Percentiles rank a stretch among this genome's conserved stretches.
phyloP scores from a whole-genome alignment of 768 basidiomycete species.

The Leucocoprinus birnbaumii region DNA sequence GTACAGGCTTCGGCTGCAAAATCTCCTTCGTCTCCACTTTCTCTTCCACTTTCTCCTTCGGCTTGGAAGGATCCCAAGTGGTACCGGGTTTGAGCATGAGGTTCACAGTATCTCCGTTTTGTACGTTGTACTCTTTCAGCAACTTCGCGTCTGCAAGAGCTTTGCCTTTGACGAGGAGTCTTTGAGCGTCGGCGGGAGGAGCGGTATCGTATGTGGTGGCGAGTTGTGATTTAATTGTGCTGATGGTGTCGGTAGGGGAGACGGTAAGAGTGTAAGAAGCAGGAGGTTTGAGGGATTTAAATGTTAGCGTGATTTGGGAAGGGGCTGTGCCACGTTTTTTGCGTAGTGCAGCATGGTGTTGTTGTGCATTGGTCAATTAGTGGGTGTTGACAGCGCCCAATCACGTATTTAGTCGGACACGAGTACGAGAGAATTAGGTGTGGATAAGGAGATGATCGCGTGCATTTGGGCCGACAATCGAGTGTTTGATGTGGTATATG shows the following conservation, averaged over 20 bases:
- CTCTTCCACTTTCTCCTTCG: constrained; percentile 19
- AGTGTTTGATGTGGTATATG: no score
- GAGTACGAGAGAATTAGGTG: not conserved
- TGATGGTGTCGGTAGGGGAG: constrained; percentile 80
- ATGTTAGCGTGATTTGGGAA: constrained; percentile 63
- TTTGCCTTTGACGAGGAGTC: constrained; percentile 92
- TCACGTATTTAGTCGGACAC: not conserved
- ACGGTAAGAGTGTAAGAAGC: constrained; percentile 70
- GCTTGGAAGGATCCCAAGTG: constrained; percentile 55
- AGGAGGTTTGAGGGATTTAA: constrained; percentile 92
- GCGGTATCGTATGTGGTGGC: constrained; percentile 56
- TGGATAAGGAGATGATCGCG: not conserved
- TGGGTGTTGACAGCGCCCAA: not conserved
- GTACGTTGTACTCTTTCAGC: constrained; percentile 85
- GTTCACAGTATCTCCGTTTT: constrained; percentile 79
- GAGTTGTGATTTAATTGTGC: constrained; percentile 75
- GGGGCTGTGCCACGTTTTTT: constrained; percentile 13
- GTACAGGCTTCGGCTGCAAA: constrained; percentile 11
- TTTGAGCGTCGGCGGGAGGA: constrained; percentile 77
- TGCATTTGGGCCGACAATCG: no score
- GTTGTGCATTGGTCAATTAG: constrained; percentile 5
- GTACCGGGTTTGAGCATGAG: constrained; percentile 82
- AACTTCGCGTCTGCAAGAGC: constrained; percentile 87
- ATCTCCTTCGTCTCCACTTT: not conserved
- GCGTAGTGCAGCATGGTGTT: constrained; percentile 1